Conservation (phyloP, 306 rosid genomes). For the Crotalaria pallida region DNA sequence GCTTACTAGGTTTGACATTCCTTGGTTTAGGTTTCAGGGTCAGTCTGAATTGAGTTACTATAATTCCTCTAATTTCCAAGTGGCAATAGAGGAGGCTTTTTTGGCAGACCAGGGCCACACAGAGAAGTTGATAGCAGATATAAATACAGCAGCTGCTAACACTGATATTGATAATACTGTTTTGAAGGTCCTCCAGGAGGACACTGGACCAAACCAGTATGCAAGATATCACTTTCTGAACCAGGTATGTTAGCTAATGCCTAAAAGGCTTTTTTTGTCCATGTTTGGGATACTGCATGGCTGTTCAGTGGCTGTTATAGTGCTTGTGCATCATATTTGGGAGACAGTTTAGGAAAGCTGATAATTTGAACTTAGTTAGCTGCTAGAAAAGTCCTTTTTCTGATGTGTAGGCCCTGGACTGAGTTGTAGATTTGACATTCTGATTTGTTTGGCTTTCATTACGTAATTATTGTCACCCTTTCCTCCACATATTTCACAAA, state of each 20-base stretch:
- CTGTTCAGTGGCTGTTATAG: not conserved
- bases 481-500: not conserved
- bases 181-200: constrained; percentile 54
- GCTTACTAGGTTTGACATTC: constrained; percentile 28
- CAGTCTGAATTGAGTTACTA: constrained; percentile 62
- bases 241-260: constrained; percentile 51
- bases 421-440: not conserved
- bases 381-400: constrained; percentile 10
- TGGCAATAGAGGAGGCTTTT: constrained; percentile 93
- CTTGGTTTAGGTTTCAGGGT: constrained; percentile 73
- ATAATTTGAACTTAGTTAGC: constrained; percentile 13
- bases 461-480: not conserved
- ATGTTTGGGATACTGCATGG: constrained; percentile 5
- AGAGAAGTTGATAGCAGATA: constrained; percentile 87
- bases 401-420: not conserved
- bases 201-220: constrained; percentile 66
- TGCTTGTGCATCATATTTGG: constrained; percentile 11
- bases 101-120: constrained; percentile 90
- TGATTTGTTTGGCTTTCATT: constrained; percentile 6
- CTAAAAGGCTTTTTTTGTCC: constrained; percentile 2
- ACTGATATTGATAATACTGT: constrained; percentile 54
- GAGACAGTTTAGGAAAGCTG: not conserved
- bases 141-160: constrained; percentile 84
- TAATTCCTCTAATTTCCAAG: constrained; percentile 63
- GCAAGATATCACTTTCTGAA: constrained; percentile 43